Percentiles rank a stretch among this genome's conserved stretches.
Evolutionary conservation across 352 stramenopile genomes (phyloP).

Genomic region (Pythium pyrilobum): DNA sequence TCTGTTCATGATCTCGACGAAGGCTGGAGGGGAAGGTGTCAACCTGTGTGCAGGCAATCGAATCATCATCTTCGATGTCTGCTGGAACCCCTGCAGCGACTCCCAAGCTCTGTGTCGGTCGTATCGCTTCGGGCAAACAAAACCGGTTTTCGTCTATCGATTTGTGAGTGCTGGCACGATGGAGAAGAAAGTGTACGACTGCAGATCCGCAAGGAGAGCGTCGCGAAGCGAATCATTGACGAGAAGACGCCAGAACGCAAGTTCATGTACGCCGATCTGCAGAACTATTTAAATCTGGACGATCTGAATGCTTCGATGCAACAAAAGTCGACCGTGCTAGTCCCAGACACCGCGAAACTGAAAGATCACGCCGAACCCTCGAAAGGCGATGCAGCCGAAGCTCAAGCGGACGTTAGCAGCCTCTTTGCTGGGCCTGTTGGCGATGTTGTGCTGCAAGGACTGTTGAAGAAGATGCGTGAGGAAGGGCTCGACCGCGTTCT

Average conservation of each 20-base stretch:
- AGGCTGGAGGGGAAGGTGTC: constrained; percentile 81
- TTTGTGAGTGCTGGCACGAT: constrained; percentile 91
- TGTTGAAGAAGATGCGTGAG: constrained; percentile 29
- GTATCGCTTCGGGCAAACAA: constrained; percentile 86
- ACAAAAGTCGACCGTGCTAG: constrained; percentile 25
- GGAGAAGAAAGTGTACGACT: constrained; percentile 90
- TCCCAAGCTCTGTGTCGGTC: constrained; percentile 89
- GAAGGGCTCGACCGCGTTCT: constrained; percentile 43
- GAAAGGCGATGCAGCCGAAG: too few species aligned
- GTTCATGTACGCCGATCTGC: constrained; percentile 73
- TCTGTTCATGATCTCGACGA: constrained; percentile 73
- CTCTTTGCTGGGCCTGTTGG: constrained; percentile 23
- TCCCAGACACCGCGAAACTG: too few species aligned
- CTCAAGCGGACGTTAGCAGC: too few species aligned
- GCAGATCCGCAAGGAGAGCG: constrained; percentile 88
- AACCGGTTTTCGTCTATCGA: constrained; percentile 90
- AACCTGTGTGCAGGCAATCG: constrained; percentile 88
- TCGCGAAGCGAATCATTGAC: constrained; percentile 87
- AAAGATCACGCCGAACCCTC: too few species aligned
- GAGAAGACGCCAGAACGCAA: constrained; percentile 80
- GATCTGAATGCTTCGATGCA: constrained; percentile 72
- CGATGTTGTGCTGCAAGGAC: constrained; percentile 46
- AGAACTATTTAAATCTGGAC: constrained; percentile 80
- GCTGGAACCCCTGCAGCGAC: constrained; percentile 90
- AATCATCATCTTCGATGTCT: constrained; percentile 89